phyloP scores from a whole-genome alignment of 441 rosid genomes.

The Brassica hybrid region DNA sequence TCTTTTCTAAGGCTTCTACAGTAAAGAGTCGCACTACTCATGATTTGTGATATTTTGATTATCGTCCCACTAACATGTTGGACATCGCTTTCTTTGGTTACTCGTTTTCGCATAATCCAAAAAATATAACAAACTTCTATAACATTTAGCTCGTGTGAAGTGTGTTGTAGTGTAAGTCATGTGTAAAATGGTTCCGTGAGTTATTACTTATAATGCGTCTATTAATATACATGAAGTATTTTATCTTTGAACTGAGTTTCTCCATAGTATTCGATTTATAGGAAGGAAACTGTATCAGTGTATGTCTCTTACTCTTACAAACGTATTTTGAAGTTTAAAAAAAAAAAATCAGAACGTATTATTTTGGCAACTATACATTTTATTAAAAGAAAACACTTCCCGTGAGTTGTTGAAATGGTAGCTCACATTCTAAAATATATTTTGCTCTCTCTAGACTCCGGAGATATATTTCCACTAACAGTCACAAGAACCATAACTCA shows the following conservation, averaged over 20 bases:
- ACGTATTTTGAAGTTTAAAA: not conserved
- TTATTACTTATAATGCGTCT: not conserved
- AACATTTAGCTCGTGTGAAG: not conserved
- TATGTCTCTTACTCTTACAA: not conserved
- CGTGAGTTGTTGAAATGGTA: constrained; percentile 36
- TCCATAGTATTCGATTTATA: not conserved
- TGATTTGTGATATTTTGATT: constrained; percentile 27
- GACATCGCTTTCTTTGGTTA: not conserved
- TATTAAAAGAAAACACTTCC: not conserved
- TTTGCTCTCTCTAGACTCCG: constrained; percentile 12
- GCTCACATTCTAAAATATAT: constrained; percentile 15
- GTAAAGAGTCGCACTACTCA: constrained; percentile 29
- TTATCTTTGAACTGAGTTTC: not conserved
- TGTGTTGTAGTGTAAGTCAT: not conserved
- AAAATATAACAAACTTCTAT: not conserved
- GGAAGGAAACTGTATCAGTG: not conserved
- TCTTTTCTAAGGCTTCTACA: constrained; percentile 24
- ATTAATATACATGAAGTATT: not conserved
- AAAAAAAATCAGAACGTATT: not conserved
- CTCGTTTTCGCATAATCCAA: constrained; percentile 1
- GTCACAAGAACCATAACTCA: not conserved
- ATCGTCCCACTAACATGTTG: constrained; percentile 32
- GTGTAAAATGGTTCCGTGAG: not conserved
- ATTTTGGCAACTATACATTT: not conserved
- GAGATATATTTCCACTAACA: constrained; percentile 17